A percentile compares a stretch with the other conserved stretches of the same genome.
Evolutionary conservation across 23 red algal genomes (phyloP).

Genomic region (Pyropia yezoensis): DNA sequence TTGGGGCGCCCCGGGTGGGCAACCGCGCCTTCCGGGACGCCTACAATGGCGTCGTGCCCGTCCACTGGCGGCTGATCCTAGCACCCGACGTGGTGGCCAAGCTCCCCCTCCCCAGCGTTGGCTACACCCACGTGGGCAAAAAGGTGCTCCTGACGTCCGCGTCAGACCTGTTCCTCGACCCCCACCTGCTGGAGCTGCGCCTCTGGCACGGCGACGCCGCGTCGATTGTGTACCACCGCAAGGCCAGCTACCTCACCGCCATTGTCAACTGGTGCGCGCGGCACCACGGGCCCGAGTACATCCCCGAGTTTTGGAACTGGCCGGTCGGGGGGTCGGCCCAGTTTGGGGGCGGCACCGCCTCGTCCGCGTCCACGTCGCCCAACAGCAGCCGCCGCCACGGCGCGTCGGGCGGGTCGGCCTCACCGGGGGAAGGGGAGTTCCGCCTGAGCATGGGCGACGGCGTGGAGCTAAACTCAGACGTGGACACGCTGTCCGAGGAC

Average conservation of each 20-base stretch:
- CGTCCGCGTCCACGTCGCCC: too few species aligned
- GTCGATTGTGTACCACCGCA: conserved; percentile 56
- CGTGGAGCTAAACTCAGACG: too few species aligned
- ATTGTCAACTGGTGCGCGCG: conserved; percentile 59
- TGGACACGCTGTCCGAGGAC: too few species aligned
- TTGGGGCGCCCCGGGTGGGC: conserved; percentile 3
- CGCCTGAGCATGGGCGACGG: too few species aligned
- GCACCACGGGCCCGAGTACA: conserved; percentile 52
- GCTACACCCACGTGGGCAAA: conserved; percentile 69
- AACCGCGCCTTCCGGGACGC: neutral
- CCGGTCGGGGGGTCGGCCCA: neutral
- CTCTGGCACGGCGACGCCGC: conserved; percentile 62
- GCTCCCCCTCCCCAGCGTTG: conserved; percentile 19
- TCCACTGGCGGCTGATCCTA: conserved; percentile 65
- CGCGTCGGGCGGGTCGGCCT: too few species aligned
- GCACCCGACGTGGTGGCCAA: conserved; percentile 66
- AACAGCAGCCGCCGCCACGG: too few species aligned
- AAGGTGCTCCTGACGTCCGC: conserved; percentile 66
- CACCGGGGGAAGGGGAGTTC: too few species aligned
- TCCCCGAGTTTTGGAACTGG: conserved; percentile 39
- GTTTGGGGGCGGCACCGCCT: too few species aligned
- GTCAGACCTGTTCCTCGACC: conserved; percentile 64
- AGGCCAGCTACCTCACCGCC: conserved; percentile 66
- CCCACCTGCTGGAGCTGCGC: conserved; percentile 20
- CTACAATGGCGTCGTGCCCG: conserved; percentile 52